A percentile compares a stretch with the other conserved stretches of the same genome.
Evolutionary conservation across 2,329 filamentous ascomycete species (phyloP).

Genomic region (Fusarium citri): DNA sequence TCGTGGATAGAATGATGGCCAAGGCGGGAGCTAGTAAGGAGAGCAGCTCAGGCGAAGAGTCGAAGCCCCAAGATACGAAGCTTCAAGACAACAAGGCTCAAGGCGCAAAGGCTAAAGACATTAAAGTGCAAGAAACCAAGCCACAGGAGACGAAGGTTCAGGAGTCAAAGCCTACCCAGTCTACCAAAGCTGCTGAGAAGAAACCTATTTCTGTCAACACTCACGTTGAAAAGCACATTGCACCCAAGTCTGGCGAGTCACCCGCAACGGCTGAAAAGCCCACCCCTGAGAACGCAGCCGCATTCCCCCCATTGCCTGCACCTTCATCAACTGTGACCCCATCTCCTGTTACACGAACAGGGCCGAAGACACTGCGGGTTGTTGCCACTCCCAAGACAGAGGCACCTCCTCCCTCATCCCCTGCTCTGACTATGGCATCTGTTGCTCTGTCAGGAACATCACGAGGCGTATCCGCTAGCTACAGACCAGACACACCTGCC

Average conservation of each 20-base stretch:
- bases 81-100: conserved; percentile 24
- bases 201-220: conserved; percentile 61
- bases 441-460: conserved; percentile 46
- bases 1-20: conserved; percentile 42
- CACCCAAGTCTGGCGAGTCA: conserved; percentile 48
- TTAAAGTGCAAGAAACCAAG: conserved; percentile 24
- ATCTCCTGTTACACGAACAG: conserved; percentile 63
- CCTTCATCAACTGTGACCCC: conserved; percentile 58
- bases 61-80: conserved; percentile 35
- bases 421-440: conserved; percentile 48
- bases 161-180: conserved; percentile 23
- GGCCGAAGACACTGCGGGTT: conserved; percentile 75
- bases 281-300: conserved; percentile 48
- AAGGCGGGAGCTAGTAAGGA: conserved; percentile 31
- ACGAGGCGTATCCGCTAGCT: conserved; percentile 47
- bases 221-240: conserved; percentile 56
- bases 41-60: conserved; percentile 26
- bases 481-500: conserved; percentile 75
- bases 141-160: conserved; percentile 1
- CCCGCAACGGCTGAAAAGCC: conserved; percentile 50
- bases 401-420: conserved; percentile 56
- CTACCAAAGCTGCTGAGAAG: conserved; percentile 28
- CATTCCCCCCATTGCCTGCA: conserved; percentile 64
- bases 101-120: conserved; percentile 17
- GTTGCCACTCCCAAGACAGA: conserved; percentile 75